phyloP scores from a whole-genome alignment of 106 monocot genomes.

The Allium sativum region DNA sequence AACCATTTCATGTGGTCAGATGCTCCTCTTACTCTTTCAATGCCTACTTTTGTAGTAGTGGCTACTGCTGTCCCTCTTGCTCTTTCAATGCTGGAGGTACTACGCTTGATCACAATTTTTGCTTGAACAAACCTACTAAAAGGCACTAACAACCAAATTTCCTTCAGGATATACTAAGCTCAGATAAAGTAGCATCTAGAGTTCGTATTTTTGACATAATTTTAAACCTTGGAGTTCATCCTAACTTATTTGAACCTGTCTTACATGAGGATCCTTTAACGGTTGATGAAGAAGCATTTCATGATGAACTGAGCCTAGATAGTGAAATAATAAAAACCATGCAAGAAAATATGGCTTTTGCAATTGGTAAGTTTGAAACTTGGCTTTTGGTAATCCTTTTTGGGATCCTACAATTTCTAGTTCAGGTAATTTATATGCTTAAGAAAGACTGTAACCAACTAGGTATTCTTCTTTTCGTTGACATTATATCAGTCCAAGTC shows the following conservation, averaged over 20 bases:
- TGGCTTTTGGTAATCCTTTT: constrained; percentile 86
- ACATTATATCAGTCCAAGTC: too few relatives aligned
- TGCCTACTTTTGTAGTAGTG: too few relatives aligned
- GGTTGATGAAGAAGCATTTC: constrained; percentile 32
- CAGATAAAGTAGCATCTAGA: constrained; percentile 47
- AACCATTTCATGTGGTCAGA: too few relatives aligned
- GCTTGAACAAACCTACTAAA: neutral
- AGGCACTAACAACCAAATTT: constrained; percentile 4
- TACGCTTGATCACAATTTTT: constrained; percentile 5
- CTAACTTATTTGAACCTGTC: constrained; percentile 87
- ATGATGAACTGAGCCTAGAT: constrained; percentile 18
- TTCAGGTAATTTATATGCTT: constrained; percentile 52
- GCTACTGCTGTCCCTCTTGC: constrained; percentile 66
- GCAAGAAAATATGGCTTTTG: constrained; percentile 32
- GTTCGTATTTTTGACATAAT: constrained; percentile 83
- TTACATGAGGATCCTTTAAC: constrained; percentile 39
- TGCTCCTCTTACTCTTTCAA: too few relatives aligned
- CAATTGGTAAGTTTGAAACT: constrained; percentile 79
- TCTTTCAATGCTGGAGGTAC: constrained; percentile 91
- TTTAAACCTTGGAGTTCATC: constrained; percentile 85
- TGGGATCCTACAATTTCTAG: constrained; percentile 72
- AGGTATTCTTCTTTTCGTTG: too few relatives aligned
- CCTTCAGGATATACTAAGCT: constrained; percentile 80
- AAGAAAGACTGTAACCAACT: neutral
- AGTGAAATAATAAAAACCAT: constrained; percentile 7